Conservation (phyloP, 2,329 filamentous ascomycete species). For the Fulvia fulva region DNA sequence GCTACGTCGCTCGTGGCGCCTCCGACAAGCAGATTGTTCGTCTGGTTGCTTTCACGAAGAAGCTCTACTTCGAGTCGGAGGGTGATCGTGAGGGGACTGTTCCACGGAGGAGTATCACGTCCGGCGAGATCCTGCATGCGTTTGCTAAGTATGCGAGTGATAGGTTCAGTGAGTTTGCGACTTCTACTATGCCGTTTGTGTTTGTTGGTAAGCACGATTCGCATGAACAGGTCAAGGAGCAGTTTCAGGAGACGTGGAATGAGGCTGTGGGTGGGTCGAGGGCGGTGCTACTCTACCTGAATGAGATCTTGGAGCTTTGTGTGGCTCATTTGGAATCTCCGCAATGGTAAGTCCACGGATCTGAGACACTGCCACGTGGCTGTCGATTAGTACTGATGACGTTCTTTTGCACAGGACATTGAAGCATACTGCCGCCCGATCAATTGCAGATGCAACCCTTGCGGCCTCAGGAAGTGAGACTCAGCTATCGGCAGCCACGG, state of each 20-base stretch:
- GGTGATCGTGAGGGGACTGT: constrained; percentile 54
- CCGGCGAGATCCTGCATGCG: constrained; percentile 77
- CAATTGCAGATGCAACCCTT: constrained; percentile 68
- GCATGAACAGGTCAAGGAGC: constrained; percentile 71
- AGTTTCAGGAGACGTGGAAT: constrained; percentile 82
- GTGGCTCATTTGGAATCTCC: constrained; percentile 68
- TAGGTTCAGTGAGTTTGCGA: constrained; percentile 73
- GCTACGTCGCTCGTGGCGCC: constrained; percentile 72
- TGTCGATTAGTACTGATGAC: neutral
- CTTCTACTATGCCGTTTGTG: constrained; percentile 74
- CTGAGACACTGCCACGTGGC: neutral
- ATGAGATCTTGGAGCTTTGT: constrained; percentile 71
- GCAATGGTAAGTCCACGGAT: constrained; percentile 59
- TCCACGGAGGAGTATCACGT: constrained; percentile 56
- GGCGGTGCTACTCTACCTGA: constrained; percentile 76
- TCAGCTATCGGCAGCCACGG: constrained; percentile 48
- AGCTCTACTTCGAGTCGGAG: constrained; percentile 76
- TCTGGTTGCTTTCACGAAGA: constrained; percentile 54
- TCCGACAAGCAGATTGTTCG: constrained; percentile 56
- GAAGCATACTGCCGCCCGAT: constrained; percentile 80
- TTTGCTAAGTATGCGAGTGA: constrained; percentile 85
- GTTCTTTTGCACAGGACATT: constrained; percentile 47
- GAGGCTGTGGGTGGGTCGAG: constrained; percentile 84
- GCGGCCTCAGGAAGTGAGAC: constrained; percentile 53
- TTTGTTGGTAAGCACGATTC: constrained; percentile 85